Evolutionary conservation across 1,284 basidiomycete species (phyloP), one percentile per base, ranked within the genome.

Genomic region (Salmacisia buchloeana): DNA sequence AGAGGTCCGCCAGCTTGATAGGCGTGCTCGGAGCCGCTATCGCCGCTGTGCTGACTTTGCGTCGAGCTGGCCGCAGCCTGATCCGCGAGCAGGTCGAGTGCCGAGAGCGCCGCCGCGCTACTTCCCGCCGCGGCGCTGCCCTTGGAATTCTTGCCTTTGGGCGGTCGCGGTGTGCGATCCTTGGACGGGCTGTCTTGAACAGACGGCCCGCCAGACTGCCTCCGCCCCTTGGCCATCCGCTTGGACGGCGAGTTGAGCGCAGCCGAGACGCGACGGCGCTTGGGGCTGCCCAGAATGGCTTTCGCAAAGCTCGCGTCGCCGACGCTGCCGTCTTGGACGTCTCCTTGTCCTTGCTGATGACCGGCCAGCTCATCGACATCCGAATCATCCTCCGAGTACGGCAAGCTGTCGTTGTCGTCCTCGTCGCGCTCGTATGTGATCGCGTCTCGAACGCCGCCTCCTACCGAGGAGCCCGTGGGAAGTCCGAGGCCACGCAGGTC

Each of bases 31-130:
- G 49, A 54, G 15, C 49, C 49, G 34, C 49, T 54, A 31, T 54
- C 49, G 6, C 49, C 49, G 31, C 49, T 54, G 27, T 68, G 70
- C 65, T 74, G 69, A 35, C 69, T 70, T 35, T 73, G 73, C 25
- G 75, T 71, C 57, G 77, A 76, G 58, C 68, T 71, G 4, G 75
- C 72, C 1, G 76, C 76, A 7, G 78, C 78, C 60, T 80, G 78
- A 58, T 80, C 76, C 18, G 78, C 78, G 10, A 80, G 72, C 59
- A 80, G 59, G 62, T 80, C 78, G 27, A 80, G 67, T 39, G 78
- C 78, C 23, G 69, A 70, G 21, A 76, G 38, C n/a, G 59, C 64
- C 35, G 70, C 65, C 34, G 21, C 29, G 34, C 46, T 52, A 3
- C 36, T 34, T 7, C 58, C 31, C 25, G 7, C 31, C 56, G 9